A percentile compares a stretch with the other conserved stretches of the same genome.
Evolutionary conservation across 352 stramenopile genomes (phyloP).

Genomic region (Globisporangium lucens): DNA sequence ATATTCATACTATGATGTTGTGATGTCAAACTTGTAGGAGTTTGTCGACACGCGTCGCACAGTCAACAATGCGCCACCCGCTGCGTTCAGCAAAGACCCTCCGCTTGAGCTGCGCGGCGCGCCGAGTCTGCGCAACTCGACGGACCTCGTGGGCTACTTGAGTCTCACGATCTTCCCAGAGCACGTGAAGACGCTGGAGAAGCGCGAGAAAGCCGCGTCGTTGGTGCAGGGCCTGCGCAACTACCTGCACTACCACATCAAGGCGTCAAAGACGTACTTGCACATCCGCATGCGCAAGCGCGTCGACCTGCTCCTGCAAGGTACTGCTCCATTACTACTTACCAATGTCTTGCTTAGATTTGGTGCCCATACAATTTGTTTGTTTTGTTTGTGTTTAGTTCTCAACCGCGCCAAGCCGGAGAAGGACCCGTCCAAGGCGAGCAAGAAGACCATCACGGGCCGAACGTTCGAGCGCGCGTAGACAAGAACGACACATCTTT

Average conservation of each 20-base stretch:
- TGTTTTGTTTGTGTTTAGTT: conserved; percentile 37
- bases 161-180: conserved; percentile 86
- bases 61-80: conserved; percentile 93
- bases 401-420: conserved; percentile 90
- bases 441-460: conserved; percentile 91
- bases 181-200: conserved; percentile 86
- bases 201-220: conserved; percentile 86
- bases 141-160: conserved; percentile 88
- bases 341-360: background rate
- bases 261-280: conserved; percentile 94
- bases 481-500: background rate
- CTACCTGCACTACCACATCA: conserved; percentile 97
- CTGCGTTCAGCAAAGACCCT: conserved; percentile 88
- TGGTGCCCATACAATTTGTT: background rate
- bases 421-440: conserved; percentile 84
- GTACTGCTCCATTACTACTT: conserved; percentile 21
- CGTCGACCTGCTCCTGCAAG: conserved; percentile 90
- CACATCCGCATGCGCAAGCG: conserved; percentile 95
- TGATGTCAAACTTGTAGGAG: conserved; percentile 43
- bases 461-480: conserved; percentile 83
- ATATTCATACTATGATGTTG: conserved; percentile 2
- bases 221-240: conserved; percentile 88
- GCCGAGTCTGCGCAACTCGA: conserved; percentile 48
- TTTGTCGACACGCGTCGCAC: conserved; percentile 90
- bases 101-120: conserved; percentile 84